Base-by-base conservation (phyloP, 345 rosid species). In the Erysimum cheiranthoides region DNA sequence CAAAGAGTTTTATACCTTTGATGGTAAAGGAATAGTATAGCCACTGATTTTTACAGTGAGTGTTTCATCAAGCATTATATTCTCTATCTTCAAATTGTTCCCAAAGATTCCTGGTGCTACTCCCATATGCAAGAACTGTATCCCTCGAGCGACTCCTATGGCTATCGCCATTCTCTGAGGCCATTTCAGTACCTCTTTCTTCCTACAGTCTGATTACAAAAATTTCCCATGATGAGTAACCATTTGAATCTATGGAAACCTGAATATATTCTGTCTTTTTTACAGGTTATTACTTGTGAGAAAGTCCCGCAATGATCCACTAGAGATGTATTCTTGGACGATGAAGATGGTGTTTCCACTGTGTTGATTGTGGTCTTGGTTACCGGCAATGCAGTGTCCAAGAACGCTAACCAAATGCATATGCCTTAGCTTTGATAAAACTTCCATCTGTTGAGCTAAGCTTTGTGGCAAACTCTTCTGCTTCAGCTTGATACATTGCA, bases 61-160 rank as follows among this genome's bases (percentile, higher is more conserved):
- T 78, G 80, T 82, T 18, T 90, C 96, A 75, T 89, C 97, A 73
- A 94, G 80, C 82, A 90, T 51, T 28, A 94, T 85, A 73, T 89
- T 85, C 21, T 89, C 92, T 6, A 90, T 81, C 78, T 90, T 86
- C 76, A 94, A 47, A 78, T 87, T 84, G 68, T 90, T 92, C 71
- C 97, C 95, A 43, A 82, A 89, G 42, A 94, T 82, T 11, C 93
- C 93, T 9, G 94, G 92, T 18, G 96, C 84, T 36, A 91, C 88
- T 74, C 96, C 97, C 10, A 88, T 84, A 81, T 94, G 98, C 81
- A 94, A 81, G 88, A 94, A 94, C 61, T 92, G 98, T 70, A 90
- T 84, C 72, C 97, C 98, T 64, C 96, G 87, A 5, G 97, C 92
- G 8, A 89, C 83, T 13, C 96, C 96, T 42, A 92, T 89, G 28